These are phyloP conservation scores for Pecoramyces ruminantium DNA, from an alignment of 192 early-diverging fungal genomes.

Conservation along the genomic window DNA sequence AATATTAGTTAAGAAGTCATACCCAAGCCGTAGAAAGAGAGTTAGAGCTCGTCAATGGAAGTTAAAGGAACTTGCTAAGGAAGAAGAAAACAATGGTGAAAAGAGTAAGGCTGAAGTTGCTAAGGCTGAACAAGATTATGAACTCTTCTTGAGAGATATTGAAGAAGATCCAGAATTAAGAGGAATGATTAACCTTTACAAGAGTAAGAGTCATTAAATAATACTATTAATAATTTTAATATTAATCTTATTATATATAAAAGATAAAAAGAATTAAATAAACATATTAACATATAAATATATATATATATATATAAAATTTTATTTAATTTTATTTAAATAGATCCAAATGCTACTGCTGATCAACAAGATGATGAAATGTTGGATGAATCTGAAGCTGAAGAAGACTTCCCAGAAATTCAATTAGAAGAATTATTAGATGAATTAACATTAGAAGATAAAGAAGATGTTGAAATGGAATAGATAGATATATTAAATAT, in stretches of 20 bases:
- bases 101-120: slow-evolving; percentile 24
- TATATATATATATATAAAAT: background rate
- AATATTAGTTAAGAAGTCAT: slow-evolving; percentile 80
- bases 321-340: no score
- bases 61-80: slow-evolving; percentile 72
- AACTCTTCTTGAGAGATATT: slow-evolving; percentile 90
- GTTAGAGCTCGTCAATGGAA: slow-evolving; percentile 76
- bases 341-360: slow-evolving; percentile 3
- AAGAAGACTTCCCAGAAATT: slow-evolving; percentile 87
- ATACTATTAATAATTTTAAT: no score
- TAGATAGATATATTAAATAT: background rate
- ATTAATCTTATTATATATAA: no score
- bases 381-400: slow-evolving; percentile 54
- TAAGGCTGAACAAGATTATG: slow-evolving; percentile 73
- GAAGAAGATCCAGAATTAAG: slow-evolving; percentile 96
- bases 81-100: slow-evolving; percentile 69
- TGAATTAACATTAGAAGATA: slow-evolving; percentile 17
- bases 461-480: background rate
- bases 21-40: slow-evolving; percentile 76
- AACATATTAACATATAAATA: no score
- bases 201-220: slow-evolving; percentile 18
- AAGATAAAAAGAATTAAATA: no score
- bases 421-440: slow-evolving; percentile 83
- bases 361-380: slow-evolving; percentile 14
- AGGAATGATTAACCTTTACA: slow-evolving; percentile 87